These are phyloP conservation scores for Nicotiana tomentosiformis DNA, from an alignment of 257 asterid species.

Conservation along the genomic window DNA sequence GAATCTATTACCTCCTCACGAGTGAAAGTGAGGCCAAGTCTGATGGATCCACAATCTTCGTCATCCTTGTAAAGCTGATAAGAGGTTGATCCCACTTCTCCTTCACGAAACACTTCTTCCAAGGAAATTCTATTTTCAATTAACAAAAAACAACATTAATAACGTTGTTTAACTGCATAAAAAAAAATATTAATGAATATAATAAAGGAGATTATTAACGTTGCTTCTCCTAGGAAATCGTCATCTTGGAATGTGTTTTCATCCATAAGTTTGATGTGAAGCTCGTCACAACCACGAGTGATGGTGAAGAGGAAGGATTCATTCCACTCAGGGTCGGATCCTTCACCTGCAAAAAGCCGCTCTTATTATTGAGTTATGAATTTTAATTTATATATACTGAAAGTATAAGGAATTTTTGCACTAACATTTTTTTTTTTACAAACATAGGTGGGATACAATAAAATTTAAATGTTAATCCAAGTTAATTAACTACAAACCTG, in stretches of 20 bases:
- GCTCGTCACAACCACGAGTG: neutral
- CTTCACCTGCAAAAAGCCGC: neutral
- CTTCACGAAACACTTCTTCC: neutral
- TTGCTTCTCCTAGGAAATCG: constrained; percentile 1
- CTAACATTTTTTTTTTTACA: neutral
- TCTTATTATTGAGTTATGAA: neutral
- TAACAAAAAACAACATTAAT: too few relatives aligned
- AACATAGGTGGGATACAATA: neutral
- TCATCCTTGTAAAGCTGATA: neutral
- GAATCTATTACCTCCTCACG: neutral
- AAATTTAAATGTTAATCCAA: neutral
- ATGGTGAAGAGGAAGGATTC: neutral
- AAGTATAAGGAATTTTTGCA: too few relatives aligned
- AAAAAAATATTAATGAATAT: neutral
- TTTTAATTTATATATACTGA: neutral
- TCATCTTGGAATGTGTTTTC: neutral
- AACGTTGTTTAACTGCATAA: too few relatives aligned
- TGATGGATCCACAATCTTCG: neutral
- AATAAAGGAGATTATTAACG: neutral
- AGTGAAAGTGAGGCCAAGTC: neutral
- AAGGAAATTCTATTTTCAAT: neutral
- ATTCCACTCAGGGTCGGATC: neutral
- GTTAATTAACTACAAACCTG: neutral
- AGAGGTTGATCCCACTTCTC: neutral
- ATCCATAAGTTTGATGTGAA: neutral